Base-by-base conservation (phyloP, 441 rosid genomes). In the Mallotus japonicus region DNA sequence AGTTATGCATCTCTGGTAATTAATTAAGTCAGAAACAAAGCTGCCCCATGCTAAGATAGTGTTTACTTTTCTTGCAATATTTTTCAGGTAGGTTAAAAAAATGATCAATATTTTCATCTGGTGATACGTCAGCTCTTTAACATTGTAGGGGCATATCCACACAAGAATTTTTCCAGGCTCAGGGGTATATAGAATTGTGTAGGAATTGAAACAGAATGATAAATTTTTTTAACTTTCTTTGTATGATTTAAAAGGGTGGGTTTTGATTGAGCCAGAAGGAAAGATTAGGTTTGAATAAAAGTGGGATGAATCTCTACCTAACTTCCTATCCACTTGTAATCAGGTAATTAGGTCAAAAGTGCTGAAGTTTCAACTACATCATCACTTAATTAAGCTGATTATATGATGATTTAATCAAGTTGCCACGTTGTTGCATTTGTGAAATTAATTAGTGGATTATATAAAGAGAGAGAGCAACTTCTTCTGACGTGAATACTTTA, bases 261-360 rank as follows among this genome's bases (percentile, higher is more conserved):
- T 62, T 63, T 54, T 47, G 56, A 40, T 60, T 71, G 60, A 19
- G 28, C 8, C n/a, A n/a, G 63, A 20, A n/a, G 60, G 49, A 64
- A 71, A 67, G 65, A 49, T 69, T 72, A 69, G 80, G 82, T 73
- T 79, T 55, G 79, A 67, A 72, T 24, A 65, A 62, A 77, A 79
- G 70, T 68, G 76, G 79, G 60, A 40, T 32, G 20, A 49, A 71
- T 85, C 72, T 74, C 54, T 78, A 82, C 88, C 87, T 77, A 81
- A 82, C 77, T 73, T 62, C 14, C 19, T 15, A 12, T 47, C 80
- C 83, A 76, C 75, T 62, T 78, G 75, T 62, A 17, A 73, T 44
- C 74, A 67, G 71, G 77, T 77, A 51, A 56, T 49, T 16, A 19
- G 73, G 75, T 73, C 75, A 75, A 71, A 56, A 71, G 20, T 60